phyloP scores from a whole-genome alignment of 306 rosid genomes.

The Boehmeria nivea region DNA sequence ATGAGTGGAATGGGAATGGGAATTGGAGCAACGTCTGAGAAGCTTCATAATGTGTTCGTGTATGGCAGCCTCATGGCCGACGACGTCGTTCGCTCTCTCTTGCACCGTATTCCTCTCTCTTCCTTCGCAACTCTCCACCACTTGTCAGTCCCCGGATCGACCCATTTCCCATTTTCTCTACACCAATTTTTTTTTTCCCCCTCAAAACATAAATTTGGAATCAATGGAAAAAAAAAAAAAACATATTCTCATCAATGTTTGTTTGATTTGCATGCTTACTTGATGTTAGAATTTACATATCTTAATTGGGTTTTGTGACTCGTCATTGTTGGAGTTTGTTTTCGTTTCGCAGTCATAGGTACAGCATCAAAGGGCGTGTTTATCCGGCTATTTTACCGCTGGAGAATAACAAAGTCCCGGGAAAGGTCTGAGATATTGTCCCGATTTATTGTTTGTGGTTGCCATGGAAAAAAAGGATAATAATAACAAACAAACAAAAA shows the following conservation, averaged over 20 bases:
- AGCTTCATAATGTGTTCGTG: conserved; percentile 67
- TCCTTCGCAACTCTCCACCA: conserved; percentile 46
- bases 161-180: conserved; percentile 21
- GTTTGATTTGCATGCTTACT: neutral
- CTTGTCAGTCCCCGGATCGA: conserved; percentile 49
- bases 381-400: conserved; percentile 91
- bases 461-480: no score
- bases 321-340: no score
- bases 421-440: conserved; percentile 39
- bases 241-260: no score
- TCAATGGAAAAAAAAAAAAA: no score
- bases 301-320: no score
- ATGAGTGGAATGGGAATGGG: conserved; percentile 20
- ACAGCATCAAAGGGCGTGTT: conserved; percentile 73
- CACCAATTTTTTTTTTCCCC: no score
- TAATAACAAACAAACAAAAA: no score
- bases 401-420: conserved; percentile 40
- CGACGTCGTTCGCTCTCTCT: conserved; percentile 59
- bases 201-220: no score
- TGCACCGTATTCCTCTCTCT: conserved; percentile 62
- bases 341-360: conserved; percentile 52
- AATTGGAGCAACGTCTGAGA: conserved; percentile 1
- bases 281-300: no score
- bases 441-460: neutral
- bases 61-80: conserved; percentile 81